A percentile compares a stretch with the other conserved stretches of the same genome.
These are phyloP conservation scores for Paraglomus occultum DNA, from an alignment of 192 early-diverging fungal genomes.

Conservation along the genomic window DNA sequence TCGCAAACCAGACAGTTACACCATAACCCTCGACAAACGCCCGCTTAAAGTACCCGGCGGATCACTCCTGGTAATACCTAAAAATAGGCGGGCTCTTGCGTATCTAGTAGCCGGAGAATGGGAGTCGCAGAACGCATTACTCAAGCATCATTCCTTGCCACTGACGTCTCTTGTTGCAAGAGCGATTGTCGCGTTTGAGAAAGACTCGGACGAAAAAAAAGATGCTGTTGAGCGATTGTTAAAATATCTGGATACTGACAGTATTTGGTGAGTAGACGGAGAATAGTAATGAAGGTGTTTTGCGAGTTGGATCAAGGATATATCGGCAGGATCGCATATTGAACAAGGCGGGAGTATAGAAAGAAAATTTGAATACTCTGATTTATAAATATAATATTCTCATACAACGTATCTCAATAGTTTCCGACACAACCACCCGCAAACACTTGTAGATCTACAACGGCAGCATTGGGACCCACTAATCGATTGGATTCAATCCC, in stretches of 20 bases:
- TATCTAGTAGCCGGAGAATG: slow-evolving; percentile 87
- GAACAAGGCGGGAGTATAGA: no score
- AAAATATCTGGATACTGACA: slow-evolving; percentile 85
- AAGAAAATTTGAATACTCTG: no score
- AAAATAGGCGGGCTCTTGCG: slow-evolving; percentile 64
- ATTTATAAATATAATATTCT: no score
- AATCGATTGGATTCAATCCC: slow-evolving; percentile 66
- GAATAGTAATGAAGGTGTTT: no score
- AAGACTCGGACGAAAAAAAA: slow-evolving; percentile 39
- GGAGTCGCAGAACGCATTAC: slow-evolving; percentile 78
- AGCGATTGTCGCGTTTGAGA: slow-evolving; percentile 72
- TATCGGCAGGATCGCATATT: no score
- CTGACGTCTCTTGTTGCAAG: slow-evolving; percentile 90
- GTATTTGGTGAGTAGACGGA: slow-evolving; percentile 57
- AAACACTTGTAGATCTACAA: slow-evolving; percentile 78
- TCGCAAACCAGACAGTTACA: background rate
- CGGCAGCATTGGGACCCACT: slow-evolving; percentile 76
- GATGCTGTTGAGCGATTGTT: slow-evolving; percentile 75
- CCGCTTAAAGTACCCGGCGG: slow-evolving; percentile 82
- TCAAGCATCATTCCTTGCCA: slow-evolving; percentile 85
- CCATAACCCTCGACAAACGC: slow-evolving; percentile 74
- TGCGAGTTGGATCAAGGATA: no score
- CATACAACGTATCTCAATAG: slow-evolving; percentile 21
- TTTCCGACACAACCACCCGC: slow-evolving; percentile 79
- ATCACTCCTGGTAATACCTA: slow-evolving; percentile 58